Base-by-base conservation (phyloP, 768 basidiomycete genomes). In the Leccinum truebloodii region DNA sequence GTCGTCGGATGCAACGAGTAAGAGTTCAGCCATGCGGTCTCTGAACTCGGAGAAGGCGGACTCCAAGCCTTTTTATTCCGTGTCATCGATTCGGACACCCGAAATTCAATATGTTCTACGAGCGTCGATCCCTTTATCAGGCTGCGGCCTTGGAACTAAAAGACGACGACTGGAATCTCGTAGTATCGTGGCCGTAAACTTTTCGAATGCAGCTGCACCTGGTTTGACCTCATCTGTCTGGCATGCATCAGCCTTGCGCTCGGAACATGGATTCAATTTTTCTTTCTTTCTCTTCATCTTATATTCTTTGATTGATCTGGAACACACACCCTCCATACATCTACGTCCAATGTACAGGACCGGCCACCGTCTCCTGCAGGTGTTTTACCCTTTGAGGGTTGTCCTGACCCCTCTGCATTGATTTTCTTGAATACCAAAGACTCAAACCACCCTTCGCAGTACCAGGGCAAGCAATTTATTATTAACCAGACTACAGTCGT, bases 401-500 rank as follows among this genome's bases (percentile, higher is more conserved):
- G 20, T 22, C 41, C n/a, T 18, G 4, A 20, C n/a, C n/a, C 46
- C 3, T 49, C 8, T 49, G 14, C 14, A 22, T 14, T 8, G 26
- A 9, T 28, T 16, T 3, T 30, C 4, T 16, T 18, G 50, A 22
- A 51, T 28, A 16, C 0, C 8, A 28, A 16, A 28, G 28, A n/a
- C 9, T 9, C 9, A 26, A 3, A 28, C 26, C 18, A 51, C n/a
- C 18, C 16, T 6, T 18, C 5, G 12, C 28, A n/a, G 8, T 9
- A 2, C 18, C 8, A 48, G 46, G 18, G 37, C 46, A 64, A 66
- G 37, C 39, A 57, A 14, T 7, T 10, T 46, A 57, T 65, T 48
- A 54, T 66, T 59, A 46, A 53, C 57, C 49, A 16, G 52, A 54
- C 32, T 20, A 30, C n/a, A 61, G 61, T 48, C 54, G 53, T 59